Percentiles rank a stretch among this genome's conserved stretches.
Evolutionary conservation across 768 basidiomycete genomes (phyloP).

Genomic region (Collybia sordida): DNA sequence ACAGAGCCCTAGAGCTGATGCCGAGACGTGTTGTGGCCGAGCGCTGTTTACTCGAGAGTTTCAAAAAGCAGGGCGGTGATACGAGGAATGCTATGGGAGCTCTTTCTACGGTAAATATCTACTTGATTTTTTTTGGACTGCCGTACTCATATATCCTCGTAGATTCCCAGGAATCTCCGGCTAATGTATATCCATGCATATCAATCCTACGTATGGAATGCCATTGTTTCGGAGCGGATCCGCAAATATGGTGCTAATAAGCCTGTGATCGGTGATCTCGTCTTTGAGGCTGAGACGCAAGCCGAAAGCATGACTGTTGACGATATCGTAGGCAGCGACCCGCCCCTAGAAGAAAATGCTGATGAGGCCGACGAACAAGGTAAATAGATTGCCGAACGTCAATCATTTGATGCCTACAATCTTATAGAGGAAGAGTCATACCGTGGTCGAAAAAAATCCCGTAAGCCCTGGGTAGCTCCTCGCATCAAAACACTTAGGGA

Average conservation of each 20-base stretch:
- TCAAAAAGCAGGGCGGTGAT: constrained; percentile 75
- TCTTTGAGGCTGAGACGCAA: constrained; percentile 55
- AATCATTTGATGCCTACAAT: constrained; percentile 1
- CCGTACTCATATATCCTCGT: not conserved
- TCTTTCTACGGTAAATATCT: constrained; percentile 65
- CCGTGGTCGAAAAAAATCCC: constrained; percentile 31
- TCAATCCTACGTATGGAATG: constrained; percentile 98
- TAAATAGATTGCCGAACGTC: constrained; percentile 5
- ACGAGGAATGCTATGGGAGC: constrained; percentile 86
- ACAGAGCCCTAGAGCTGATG: constrained; percentile 81
- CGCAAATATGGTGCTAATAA: constrained; percentile 69
- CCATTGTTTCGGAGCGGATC: constrained; percentile 92
- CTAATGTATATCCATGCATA: constrained; percentile 99
- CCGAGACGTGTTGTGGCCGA: constrained; percentile 93
- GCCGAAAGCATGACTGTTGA: constrained; percentile 26
- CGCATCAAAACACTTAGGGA: constrained; percentile 77
- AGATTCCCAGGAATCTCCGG: constrained; percentile 95
- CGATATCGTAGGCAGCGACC: constrained; percentile 24
- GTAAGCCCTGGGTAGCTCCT: constrained; percentile 63
- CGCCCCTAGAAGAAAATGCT: constrained; percentile 29
- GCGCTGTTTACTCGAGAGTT: constrained; percentile 88
- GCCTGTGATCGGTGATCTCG: constrained; percentile 88
- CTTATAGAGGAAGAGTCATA: constrained; percentile 20
- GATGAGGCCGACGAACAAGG: constrained; percentile 27
- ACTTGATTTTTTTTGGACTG: constrained; percentile 4